Evolutionary conservation across 768 basidiomycete genomes (phyloP), one percentile per base, ranked within the genome.

Genomic region (Sutorius australiensis): DNA sequence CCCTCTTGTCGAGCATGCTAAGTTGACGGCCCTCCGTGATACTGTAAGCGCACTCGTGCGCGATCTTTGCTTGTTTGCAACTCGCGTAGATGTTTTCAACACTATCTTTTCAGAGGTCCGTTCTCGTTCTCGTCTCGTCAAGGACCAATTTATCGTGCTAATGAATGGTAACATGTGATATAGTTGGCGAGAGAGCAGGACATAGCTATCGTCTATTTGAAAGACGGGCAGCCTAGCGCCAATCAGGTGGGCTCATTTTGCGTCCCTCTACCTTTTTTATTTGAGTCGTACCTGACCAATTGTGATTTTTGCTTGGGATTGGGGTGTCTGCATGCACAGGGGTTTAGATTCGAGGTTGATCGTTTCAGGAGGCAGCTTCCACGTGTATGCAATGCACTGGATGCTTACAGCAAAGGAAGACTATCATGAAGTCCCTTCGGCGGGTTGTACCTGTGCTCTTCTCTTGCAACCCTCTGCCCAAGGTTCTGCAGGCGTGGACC

Each of bases 131-230:
- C 36, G 8, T 28, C 1, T 43, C 28, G 6, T 42, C 10, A 17
- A 13, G 17, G 17, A 9, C 30, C 8, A 5, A 11, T 14, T 9
- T 3, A 12, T 21, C 5, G 19, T 17, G 5, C 4, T 43, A n/a
- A 54, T 19, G 0, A 12, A 5, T 11, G 10, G 17, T 36, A 16
- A 17, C 24, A n/a, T 10, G 10, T 9, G 16, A 30, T 24, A 30
- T 27, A 63, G 62, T 11, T 63, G 40, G 42, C 53, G n/a, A 51
- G 61, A 33, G 53, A 50, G 28, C 62, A 63, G 41, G 61, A 60
- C 21, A 39, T 58, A 12, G 43, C 60, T 11, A 7, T 63, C 19
- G 2, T 63, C n/a, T 57, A 57, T 41, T 36, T 63, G 40, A 63
- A 63, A 39, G 62, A 63, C 21, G 58, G 62, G 12, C 59, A 53